A percentile compares a stretch with the other conserved stretches of the same genome.
phyloP scores from a whole-genome alignment of 2,329 filamentous ascomycete species.

The Neonectria magnoliae region DNA sequence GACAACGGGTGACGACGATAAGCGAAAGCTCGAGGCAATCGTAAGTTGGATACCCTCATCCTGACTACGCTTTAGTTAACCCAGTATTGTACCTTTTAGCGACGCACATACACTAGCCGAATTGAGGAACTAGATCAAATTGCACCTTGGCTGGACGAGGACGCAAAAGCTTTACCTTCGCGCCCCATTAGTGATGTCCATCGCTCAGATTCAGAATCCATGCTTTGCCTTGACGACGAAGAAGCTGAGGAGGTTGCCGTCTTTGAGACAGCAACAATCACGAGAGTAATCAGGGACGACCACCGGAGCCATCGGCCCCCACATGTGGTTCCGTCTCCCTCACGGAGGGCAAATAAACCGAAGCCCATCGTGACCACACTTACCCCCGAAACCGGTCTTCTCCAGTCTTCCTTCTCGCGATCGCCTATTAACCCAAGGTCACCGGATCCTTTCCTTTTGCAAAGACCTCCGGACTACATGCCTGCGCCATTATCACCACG shows the following conservation, averaged over 20 bases:
- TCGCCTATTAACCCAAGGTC: constrained; percentile 51
- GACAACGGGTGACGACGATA: constrained; percentile 86
- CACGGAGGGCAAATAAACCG: constrained; percentile 38
- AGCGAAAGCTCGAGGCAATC: constrained; percentile 91
- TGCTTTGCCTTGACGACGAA: constrained; percentile 46
- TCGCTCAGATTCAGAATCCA: constrained; percentile 34
- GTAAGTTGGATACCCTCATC: constrained; percentile 57
- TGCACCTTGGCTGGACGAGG: constrained; percentile 61
- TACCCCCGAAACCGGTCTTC: constrained; percentile 45
- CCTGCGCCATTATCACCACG: constrained; percentile 77
- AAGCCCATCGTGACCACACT: constrained; percentile 40
- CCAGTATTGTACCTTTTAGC: constrained; percentile 57
- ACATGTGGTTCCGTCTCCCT: constrained; percentile 35
- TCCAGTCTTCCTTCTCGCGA: constrained; percentile 65
- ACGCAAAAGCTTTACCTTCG: constrained; percentile 81
- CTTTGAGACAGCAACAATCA: constrained; percentile 63
- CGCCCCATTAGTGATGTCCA: constrained; percentile 66
- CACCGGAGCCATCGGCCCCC: constrained; percentile 31
- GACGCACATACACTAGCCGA: constrained; percentile 87
- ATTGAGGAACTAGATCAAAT: constrained; percentile 87
- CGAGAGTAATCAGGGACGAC: constrained; percentile 53
- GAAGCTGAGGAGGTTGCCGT: constrained; percentile 57
- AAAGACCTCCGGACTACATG: constrained; percentile 68
- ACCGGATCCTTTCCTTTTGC: constrained; percentile 51
- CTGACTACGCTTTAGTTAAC: not conserved